These are phyloP conservation scores for Diplosphaera chodatii DNA, from an alignment of 139 green algal species.

Conservation along the genomic window DNA sequence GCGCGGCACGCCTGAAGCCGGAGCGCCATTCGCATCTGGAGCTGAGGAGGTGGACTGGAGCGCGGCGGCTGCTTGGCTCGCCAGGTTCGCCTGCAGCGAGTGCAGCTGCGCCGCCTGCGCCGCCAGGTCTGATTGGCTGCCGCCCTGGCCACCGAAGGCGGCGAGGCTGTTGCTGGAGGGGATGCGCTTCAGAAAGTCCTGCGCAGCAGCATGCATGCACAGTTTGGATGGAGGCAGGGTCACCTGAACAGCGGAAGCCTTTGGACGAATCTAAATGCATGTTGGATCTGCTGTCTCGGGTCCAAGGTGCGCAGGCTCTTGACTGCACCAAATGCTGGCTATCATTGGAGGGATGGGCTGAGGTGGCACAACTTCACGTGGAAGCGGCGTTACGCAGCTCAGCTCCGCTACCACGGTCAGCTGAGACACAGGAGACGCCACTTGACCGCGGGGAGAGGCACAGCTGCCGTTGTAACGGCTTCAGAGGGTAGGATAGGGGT, in stretches of 20 bases:
- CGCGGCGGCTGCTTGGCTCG: constrained; percentile 2
- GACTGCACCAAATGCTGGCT: no score
- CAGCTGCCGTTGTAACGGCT: background rate
- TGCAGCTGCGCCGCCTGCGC: constrained; percentile 16
- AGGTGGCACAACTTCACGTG: background rate
- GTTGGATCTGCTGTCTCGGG: no score
- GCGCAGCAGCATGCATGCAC: background rate
- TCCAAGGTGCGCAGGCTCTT: no score
- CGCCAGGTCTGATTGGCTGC: background rate
- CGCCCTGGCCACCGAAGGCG: background rate
- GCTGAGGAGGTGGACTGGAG: constrained; percentile 1
- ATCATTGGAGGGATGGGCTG: background rate
- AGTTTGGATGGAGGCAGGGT: no score
- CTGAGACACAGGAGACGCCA: no score
- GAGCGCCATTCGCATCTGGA: background rate
- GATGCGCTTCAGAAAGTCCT: constrained; percentile 72
- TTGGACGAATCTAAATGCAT: no score
- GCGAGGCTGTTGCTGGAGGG: constrained; percentile 53
- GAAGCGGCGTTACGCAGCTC: background rate
- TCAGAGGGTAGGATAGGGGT: background rate
- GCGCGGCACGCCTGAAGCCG: constrained; percentile 37
- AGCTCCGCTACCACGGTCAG: no score
- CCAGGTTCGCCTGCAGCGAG: constrained; percentile 21
- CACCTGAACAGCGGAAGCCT: background rate
- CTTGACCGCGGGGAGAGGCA: background rate